A percentile compares a stretch with the other conserved stretches of the same genome.
These are phyloP conservation scores for Pyrenochaeta sp. DNA, from an alignment of 2,329 filamentous ascomycete species.

Conservation along the genomic window DNA sequence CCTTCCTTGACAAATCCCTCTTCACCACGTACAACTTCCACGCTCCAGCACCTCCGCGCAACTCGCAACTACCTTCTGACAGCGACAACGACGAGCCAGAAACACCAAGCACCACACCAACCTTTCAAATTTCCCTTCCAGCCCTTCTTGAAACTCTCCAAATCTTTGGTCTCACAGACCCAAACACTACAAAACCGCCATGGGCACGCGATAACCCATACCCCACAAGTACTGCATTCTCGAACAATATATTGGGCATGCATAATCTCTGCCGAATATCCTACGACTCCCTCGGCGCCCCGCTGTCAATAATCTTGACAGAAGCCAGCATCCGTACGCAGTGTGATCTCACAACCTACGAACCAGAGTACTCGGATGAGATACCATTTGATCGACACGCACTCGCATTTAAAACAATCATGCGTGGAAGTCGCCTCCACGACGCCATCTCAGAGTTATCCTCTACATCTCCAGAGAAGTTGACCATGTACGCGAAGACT, in stretches of 20 bases:
- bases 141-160: conserved; percentile 93
- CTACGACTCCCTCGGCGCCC: conserved; percentile 77
- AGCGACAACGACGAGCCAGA: conserved; percentile 50
- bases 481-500: conserved; percentile 65
- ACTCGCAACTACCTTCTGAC: conserved; percentile 43
- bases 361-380: conserved; percentile 70
- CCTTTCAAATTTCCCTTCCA: conserved; percentile 86
- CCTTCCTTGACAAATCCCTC: conserved; percentile 86
- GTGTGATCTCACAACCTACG: conserved; percentile 89
- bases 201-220: conserved; percentile 53
- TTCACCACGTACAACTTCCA: conserved; percentile 87
- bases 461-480: conserved; percentile 73
- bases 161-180: conserved; percentile 79
- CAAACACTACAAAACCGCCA: conserved; percentile 45
- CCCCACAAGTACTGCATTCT: conserved; percentile 77
- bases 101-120: conserved; percentile 59
- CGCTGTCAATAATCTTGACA: conserved; percentile 84
- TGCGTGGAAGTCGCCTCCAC: conserved; percentile 77
- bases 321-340: conserved; percentile 78
- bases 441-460: conserved; percentile 75
- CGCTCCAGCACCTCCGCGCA: conserved; percentile 52
- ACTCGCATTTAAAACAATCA: conserved; percentile 91
- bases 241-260: conserved; percentile 81
- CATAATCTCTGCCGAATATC: conserved; percentile 85
- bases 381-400: conserved; percentile 88